Evolutionary conservation across 2,329 filamentous ascomycete genomes (phyloP), one percentile per base, ranked within the genome.

Genomic region (Alternaria alternata): DNA sequence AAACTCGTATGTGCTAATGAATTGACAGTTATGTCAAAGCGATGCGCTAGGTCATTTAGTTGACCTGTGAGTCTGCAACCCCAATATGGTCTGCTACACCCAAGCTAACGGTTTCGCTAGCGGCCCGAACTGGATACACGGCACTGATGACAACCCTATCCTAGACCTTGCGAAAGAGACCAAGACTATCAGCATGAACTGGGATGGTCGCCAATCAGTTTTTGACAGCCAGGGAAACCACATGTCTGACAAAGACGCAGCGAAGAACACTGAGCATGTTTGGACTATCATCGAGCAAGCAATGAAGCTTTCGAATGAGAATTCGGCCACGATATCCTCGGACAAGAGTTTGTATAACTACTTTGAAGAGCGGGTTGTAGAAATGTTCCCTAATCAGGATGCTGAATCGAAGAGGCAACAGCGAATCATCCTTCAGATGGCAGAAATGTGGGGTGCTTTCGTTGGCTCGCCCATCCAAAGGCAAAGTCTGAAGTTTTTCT

Each of bases 91-190:
- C 16, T 36, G 3, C 20, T 42, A 20, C 22, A 9, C 42, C 28
- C 47, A 14, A 30, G 41, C 39, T 59, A 4, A 47, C 28, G 11
- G 3, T 26, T 7, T 18, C 11, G 5, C 3, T 51, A 88, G 86
- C 32, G 91, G 91, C 0, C 89, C 90, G n/a, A 93, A 93, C 69
- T 93, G 90, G 90, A 91, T 93, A 52, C 90, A 93, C 61, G 90
- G 91, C 34, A 91, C 89, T 6, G 81, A 86, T 1, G 83, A 88
- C 63, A 93, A 93, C 70, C 89, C 90, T 0, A 90, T 92, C 16
- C 75, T 89, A 39, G 86, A 90, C 43, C 80, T 93, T 18, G 89
- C 89, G 12, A 85, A 84, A 65, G 80, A 86, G 63, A 91, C 89
- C 0, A 79, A 82, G 1, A 91, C 86, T 0, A 64, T 76, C 9